Evolutionary conservation across 2,329 filamentous ascomycete genomes (phyloP), one percentile per base, ranked within the genome.

Genomic region (Colletotrichum echinochloae): DNA sequence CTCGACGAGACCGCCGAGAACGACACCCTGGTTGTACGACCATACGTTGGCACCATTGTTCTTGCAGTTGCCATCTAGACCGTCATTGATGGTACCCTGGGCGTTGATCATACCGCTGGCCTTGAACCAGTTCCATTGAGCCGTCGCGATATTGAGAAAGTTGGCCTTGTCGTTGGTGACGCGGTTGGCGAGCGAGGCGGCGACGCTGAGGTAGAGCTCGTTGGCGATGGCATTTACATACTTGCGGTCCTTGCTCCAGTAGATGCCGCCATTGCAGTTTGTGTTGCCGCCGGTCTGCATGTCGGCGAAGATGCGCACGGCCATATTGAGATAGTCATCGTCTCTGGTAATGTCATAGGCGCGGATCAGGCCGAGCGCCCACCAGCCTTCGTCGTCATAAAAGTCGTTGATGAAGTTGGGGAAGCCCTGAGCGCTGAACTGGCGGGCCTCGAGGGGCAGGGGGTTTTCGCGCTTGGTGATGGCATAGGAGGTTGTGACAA

Each of bases 381-480:
- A 91, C 89, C 89, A 90, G n/a, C 87, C 84, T 75, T 88, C 86
- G 74, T 90, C 89, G 72, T 91, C 89, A 73, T 88, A 89, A 69
- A 79, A 89, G 8, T 84, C 82, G 70, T 88, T 87, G 65, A 85
- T 77, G 75, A 87, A 88, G 65, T 82, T 76, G 5, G 74, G 72
- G 65, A 81, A 82, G 18, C 76, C 78, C 63, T 72, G 39, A 26
- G 59, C 59, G 41, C 70, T 68, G 41, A 69, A 57, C 46, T 72
- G 70, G 28, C 80, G 77, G 37, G 49, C 61, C 60, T 61, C 64
- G 33, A 72, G 81, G 28, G 76, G 72, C 73, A 80, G 76, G 52
- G 78, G 80, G 20, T 75, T 76, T 16, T 74, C 71, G 54, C 69
- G 66, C 56, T 73, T 73, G 49, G 57, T 75, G 49, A 81, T 73